Percentiles rank a stretch among this genome's conserved stretches.
Evolutionary conservation across 2,329 filamentous ascomycete genomes (phyloP).

Genomic region (Xylariales sp.): DNA sequence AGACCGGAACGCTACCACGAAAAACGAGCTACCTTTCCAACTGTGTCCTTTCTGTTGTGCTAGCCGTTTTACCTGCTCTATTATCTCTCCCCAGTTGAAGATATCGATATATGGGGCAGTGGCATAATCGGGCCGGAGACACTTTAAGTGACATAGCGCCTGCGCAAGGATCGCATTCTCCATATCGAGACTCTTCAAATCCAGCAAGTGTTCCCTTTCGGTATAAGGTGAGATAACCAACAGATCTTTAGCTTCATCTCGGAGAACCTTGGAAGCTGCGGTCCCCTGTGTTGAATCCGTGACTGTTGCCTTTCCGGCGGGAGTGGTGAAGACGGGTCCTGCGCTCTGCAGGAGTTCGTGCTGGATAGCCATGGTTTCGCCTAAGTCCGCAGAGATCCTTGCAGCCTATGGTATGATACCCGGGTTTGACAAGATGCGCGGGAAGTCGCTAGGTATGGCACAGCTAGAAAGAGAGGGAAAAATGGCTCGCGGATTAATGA

Average conservation of each 20-base stretch:
- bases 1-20: constrained; percentile 86
- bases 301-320: constrained; percentile 34
- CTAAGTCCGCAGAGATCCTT: constrained; percentile 16
- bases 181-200: constrained; percentile 73
- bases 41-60: constrained; percentile 57
- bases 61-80: constrained; percentile 68
- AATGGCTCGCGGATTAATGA: constrained; percentile 7
- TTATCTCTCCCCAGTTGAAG: constrained; percentile 80
- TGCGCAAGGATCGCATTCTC: constrained; percentile 77
- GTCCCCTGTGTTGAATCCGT: constrained; percentile 35
- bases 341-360: constrained; percentile 20
- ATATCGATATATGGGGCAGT: constrained; percentile 77
- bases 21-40: constrained; percentile 77
- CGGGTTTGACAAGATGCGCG: constrained; percentile 14
- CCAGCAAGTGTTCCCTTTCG: constrained; percentile 75
- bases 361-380: constrained; percentile 32
- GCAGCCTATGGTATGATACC: constrained; percentile 8
- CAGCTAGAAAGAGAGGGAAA: background rate
- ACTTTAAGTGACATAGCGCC: constrained; percentile 73
- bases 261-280: constrained; percentile 9
- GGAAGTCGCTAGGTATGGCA: constrained; percentile 13
- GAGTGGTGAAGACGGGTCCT: constrained; percentile 2
- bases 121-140: constrained; percentile 77
- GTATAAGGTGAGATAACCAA: constrained; percentile 83
- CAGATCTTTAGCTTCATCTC: constrained; percentile 38